Conservation (phyloP, 805 yeast species). For the Pichia kluyveri region DNA sequence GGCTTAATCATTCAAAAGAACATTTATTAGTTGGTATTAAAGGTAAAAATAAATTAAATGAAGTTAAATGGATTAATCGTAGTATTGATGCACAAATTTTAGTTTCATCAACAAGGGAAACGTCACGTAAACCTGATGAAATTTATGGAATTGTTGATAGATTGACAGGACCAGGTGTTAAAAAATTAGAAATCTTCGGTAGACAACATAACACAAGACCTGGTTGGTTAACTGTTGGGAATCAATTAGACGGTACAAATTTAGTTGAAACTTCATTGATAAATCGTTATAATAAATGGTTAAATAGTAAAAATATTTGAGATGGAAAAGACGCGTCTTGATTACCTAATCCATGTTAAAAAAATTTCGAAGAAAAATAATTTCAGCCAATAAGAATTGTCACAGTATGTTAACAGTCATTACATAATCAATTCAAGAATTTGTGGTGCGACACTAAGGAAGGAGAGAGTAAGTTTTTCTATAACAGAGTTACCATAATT, state of each 20-base stretch:
- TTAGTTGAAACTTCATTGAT: slow-evolving; percentile 51
- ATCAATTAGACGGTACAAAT: slow-evolving; percentile 56
- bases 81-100: slow-evolving; percentile 66
- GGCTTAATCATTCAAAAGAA: slow-evolving; percentile 94
- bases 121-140: slow-evolving; percentile 89
- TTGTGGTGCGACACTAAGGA: no score
- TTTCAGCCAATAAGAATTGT: not conserved
- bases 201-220: slow-evolving; percentile 77
- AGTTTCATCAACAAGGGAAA: slow-evolving; percentile 79
- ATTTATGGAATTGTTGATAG: slow-evolving; percentile 79
- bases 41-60: slow-evolving; percentile 31
- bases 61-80: slow-evolving; percentile 60
- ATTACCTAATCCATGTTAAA: no score
- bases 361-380: no score
- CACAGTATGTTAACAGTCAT: not conserved
- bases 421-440: no score
- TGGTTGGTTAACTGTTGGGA: slow-evolving; percentile 86
- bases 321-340: no score
- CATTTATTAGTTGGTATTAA: slow-evolving; percentile 80
- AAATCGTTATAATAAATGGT: slow-evolving; percentile 10
- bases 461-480: no score
- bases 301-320: not conserved
- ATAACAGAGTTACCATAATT: no score
- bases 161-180: slow-evolving; percentile 63
- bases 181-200: slow-evolving; percentile 86